Conservation (phyloP, 164 flowering plant genomes). For the Paratinospora sagittata region DNA sequence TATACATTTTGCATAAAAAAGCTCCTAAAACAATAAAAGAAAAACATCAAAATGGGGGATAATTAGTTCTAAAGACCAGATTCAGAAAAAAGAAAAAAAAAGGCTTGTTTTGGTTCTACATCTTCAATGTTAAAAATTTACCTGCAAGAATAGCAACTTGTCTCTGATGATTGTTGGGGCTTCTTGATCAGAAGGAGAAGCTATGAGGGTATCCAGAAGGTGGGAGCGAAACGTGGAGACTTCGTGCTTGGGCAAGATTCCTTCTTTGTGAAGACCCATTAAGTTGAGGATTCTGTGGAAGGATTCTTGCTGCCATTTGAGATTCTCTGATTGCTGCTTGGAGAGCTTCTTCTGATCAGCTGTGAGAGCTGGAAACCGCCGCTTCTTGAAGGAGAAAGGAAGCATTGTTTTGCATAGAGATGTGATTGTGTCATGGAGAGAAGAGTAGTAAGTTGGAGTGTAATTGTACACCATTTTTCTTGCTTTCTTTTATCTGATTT, state of each 20-base stretch:
- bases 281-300: conserved; percentile 77
- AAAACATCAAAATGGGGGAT: too few species aligned
- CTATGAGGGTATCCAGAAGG: conserved; percentile 67
- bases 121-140: conserved; percentile 6
- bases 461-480: conserved; percentile 57
- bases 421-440: conserved; percentile 79
- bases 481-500: too few species aligned
- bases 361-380: conserved; percentile 37
- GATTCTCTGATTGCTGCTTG: conserved; percentile 75
- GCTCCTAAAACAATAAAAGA: too few species aligned
- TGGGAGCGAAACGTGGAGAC: conserved; percentile 59
- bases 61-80: too few species aligned
- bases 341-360: conserved; percentile 62
- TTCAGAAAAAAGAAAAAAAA: too few species aligned
- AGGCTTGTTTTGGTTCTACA: too few species aligned
- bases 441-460: conserved; percentile 82
- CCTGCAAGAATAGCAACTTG: conserved; percentile 87
- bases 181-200: conserved; percentile 54
- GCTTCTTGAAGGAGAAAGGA: conserved; percentile 74
- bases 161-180: conserved; percentile 63
- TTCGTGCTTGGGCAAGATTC: conserved; percentile 56
- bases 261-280: conserved; percentile 78
- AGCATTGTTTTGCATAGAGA: conserved; percentile 79
- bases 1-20: conserved; percentile 80
- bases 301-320: conserved; percentile 97